phyloP scores from a whole-genome alignment of 192 early-diverging fungal genomes.

The Coemansia sp. region DNA sequence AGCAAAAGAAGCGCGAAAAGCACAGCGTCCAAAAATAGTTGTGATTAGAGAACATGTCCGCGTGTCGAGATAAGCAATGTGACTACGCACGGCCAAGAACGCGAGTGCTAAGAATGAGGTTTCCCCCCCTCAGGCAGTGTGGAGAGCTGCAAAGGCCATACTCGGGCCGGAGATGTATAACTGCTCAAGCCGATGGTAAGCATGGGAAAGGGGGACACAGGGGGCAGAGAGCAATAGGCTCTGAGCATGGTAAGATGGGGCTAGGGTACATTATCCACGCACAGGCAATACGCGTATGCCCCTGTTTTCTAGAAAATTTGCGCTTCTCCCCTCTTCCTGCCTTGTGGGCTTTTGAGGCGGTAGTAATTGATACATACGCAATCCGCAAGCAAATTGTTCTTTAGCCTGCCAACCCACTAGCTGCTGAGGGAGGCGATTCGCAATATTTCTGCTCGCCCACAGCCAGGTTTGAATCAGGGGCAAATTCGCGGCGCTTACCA shows the following conservation, averaged over 20 bases:
- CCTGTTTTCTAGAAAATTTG: neutral
- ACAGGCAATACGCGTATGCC: neutral
- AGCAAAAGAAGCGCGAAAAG: neutral
- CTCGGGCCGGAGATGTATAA: neutral
- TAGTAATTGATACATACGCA: neutral
- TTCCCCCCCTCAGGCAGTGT: neutral
- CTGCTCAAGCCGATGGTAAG: neutral
- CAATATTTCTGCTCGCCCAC: neutral
- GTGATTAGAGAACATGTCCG: neutral
- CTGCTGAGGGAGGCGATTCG: neutral
- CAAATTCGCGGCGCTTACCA: neutral
- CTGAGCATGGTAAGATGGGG: neutral
- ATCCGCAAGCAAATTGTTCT: conserved; percentile 1
- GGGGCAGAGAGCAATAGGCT: neutral
- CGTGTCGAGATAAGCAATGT: neutral
- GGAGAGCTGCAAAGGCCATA: neutral
- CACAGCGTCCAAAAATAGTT: neutral
- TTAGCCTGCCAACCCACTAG: neutral
- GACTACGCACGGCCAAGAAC: neutral
- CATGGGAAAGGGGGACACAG: conserved; percentile 9
- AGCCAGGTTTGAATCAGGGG: neutral
- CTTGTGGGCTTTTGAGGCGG: neutral
- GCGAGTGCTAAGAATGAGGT: conserved; percentile 1
- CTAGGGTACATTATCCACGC: neutral
- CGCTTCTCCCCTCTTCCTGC: conserved; percentile 1